Base-by-base conservation (phyloP, 2,329 filamentous ascomycete species). In the Pseudogymnoascus sp. region DNA sequence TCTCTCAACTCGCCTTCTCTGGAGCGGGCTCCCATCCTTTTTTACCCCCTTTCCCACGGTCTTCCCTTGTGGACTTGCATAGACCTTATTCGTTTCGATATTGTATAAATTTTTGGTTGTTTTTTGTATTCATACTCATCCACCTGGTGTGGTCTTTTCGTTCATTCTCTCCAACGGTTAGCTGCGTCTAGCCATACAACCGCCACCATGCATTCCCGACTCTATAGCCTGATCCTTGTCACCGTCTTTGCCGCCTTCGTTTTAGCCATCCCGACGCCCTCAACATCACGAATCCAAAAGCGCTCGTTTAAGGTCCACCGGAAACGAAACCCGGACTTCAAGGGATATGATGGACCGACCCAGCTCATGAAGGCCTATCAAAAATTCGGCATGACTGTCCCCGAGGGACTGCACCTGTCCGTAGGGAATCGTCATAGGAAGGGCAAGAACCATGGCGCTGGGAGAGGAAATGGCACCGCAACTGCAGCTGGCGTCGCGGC, bases 361-460 rank as follows among this genome's bases (percentile, higher is more conserved):
- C 39, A 41, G 25, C 79, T 93, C 69, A 76, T 82, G 61, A 89
- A 85, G 75, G 84, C 88, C 14, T 87, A 89, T 73, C 77, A 80
- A 69, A 93, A 93, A 74, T 92, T 83, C 74, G 81, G 83, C 67
- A 81, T 87, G 75, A 75, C 77, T 39, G 75, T 83, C 54, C 76
- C 80, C 2, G 69, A 77, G 1, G 76, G 75, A 6, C 72, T 82
- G 62, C 60, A 54, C 10, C n/a, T 54, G 25, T 54, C 48, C 1
- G 48, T 54, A 34, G 25, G 25, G 25, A 14, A 11, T 3, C 48
- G 48, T 7, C 48, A 54, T 34, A 54, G 48, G 48, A 54, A 54
- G 25, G 48, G 25, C 7, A 54, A 54, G n/a, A 31, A 31, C 25
- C 11, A 19, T 11, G 60, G 39, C 3, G 36, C n/a, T 41, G 36